Conservation (phyloP, 345 rosid genomes). For the Populus pruinosa region DNA sequence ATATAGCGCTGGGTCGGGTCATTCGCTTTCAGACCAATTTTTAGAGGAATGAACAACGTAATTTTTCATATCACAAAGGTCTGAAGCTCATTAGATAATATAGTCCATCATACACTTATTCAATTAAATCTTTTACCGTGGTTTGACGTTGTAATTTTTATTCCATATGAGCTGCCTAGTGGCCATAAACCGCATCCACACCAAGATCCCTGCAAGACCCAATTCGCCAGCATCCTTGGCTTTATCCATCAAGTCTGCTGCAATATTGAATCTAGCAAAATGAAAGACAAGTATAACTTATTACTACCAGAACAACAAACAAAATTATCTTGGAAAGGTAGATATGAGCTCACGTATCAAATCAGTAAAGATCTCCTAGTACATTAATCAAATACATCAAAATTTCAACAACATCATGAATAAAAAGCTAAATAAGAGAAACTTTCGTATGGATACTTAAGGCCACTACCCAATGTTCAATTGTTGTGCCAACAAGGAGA, state of each 20-base stretch:
- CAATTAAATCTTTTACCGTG: constrained; percentile 55
- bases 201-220: constrained; percentile 88
- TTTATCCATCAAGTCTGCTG: constrained; percentile 77
- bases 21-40: background rate
- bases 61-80: background rate
- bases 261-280: constrained; percentile 78
- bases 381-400: constrained; percentile 6
- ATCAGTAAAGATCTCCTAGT: background rate
- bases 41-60: background rate
- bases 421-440: constrained; percentile 10
- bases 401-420: constrained; percentile 10
- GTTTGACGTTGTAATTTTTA: constrained; percentile 97
- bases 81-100: background rate
- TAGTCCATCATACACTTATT: background rate
- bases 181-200: constrained; percentile 99
- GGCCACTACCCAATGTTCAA: background rate
- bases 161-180: constrained; percentile 98
- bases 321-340: background rate
- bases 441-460: background rate
- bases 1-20: background rate
- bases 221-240: constrained; percentile 71
- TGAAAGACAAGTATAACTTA: constrained; percentile 6
- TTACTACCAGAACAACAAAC: constrained; percentile 7
- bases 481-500: background rate
- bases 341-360: background rate